Percentiles rank a stretch among this genome's conserved stretches.
These are phyloP conservation scores for Fusarium tanahbumbuense DNA, from an alignment of 2,329 filamentous ascomycete species.

Conservation along the genomic window DNA sequence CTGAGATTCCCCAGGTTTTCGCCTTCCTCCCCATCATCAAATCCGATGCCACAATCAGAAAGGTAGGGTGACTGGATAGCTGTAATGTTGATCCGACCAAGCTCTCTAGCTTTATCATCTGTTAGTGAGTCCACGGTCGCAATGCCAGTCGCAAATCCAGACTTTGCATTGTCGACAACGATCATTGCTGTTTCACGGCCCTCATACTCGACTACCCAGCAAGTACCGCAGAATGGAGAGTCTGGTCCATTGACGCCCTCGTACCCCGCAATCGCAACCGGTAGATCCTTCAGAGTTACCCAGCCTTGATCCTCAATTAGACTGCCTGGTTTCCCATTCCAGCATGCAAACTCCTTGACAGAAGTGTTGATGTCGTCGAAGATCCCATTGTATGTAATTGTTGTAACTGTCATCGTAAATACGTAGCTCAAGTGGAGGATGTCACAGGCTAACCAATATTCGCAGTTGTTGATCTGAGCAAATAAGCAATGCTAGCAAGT, in stretches of 20 bases:
- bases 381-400: not conserved
- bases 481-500: not conserved
- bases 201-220: accelerated
- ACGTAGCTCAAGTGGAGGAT: accelerated
- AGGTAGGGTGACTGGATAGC: not conserved
- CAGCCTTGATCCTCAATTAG: not conserved
- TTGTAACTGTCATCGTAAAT: not conserved
- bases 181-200: accelerated
- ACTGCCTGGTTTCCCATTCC: not conserved
- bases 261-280: accelerated
- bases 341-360: not conserved
- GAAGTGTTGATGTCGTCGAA: not conserved
- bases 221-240: not conserved
- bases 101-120: accelerated
- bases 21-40: accelerated
- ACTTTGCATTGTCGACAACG: not conserved
- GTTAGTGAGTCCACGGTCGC: accelerated
- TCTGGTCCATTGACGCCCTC: not conserved
- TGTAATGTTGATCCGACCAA: accelerated
- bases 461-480: accelerated
- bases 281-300: accelerated
- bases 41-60: not conserved
- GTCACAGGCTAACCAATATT: accelerated
- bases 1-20: not conserved
- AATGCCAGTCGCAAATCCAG: accelerated